Evolutionary conservation across 768 basidiomycete genomes (phyloP), one percentile per base, ranked within the genome.

Genomic region (Phaeolepiota aurea): DNA sequence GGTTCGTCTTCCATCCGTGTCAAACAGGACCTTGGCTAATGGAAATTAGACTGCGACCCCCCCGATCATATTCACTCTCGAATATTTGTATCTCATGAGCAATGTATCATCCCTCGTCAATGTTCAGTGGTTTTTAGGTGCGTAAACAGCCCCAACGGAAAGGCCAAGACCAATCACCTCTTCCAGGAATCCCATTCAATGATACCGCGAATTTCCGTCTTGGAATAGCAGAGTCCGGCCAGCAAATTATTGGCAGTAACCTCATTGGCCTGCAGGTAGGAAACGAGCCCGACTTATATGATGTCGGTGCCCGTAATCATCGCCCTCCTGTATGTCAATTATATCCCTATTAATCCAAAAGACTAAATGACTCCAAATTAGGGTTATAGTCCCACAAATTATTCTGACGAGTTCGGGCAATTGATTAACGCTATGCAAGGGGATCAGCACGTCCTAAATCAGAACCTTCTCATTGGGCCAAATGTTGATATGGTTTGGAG

Each of bases 231-330:
- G 74, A 80, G 49, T 55, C 64, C 38, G 81, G 76, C 2, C 72
- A 87, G 49, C 43, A 56, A n/a, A 79, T 87, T 44, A 64, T 90
- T 0, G 88, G 87, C 0, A 62, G 76, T 44, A 62, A 71, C 45
- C 66, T 90, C 11, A 56, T 84, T 25, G 87, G 82, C 0, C 61
- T 85, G 15, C 82, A 87, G 55, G 71, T 76, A 3, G 86, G 79
- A 1, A 87, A 89, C 56, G 84, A 87, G 57, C 74, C 64, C 7
- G 74, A 77, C 55, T 57, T 75, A 32, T 79, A 75, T 43, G 68
- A 48, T n/a, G n/a, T n/a, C n/a, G n/a, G n/a, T 0, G 41, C 47
- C 18, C 71, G 69, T 45, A 55, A 54, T 0, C 68, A 70, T 52
- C 65, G 70, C 15, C 55, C 59, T 1, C 15, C 46, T 3, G 61